These are phyloP conservation scores for Hortiboletus flavorubellus DNA, from an alignment of 768 basidiomycete genomes.

Conservation along the genomic window DNA sequence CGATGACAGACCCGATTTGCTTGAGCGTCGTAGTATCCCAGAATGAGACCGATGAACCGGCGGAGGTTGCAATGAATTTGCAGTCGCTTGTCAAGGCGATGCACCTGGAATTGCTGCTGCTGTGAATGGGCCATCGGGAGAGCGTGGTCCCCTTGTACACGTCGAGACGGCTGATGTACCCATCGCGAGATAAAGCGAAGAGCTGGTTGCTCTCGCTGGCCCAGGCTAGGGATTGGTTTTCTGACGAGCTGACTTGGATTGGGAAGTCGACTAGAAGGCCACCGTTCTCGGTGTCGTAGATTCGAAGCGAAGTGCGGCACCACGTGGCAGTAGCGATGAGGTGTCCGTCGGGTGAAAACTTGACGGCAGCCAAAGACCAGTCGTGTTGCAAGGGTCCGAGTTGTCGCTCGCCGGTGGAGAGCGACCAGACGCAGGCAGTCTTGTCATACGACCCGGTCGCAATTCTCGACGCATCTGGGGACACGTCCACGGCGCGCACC, in stretches of 20 bases:
- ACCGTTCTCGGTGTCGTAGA: conserved; percentile 2
- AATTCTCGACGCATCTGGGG: not conserved
- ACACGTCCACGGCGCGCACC: conserved; percentile 7
- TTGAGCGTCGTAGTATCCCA: conserved; percentile 7
- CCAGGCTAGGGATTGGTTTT: conserved; percentile 13
- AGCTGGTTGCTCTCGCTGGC: conserved; percentile 2
- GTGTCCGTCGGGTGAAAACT: conserved; percentile 8
- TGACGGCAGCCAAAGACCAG: conserved; percentile 7
- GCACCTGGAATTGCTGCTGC: not conserved
- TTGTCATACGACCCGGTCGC: conserved; percentile 8
- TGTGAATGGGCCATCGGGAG: conserved; percentile 2
- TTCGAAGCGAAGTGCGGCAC: not conserved
- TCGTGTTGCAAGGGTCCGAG: not conserved
- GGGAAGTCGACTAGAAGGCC: not conserved
- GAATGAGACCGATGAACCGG: conserved; percentile 4
- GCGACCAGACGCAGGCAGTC: conserved; percentile 7
- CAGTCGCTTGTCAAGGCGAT: conserved; percentile 3
- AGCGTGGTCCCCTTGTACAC: not conserved
- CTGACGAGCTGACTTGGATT: not conserved
- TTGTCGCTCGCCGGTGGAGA: not conserved
- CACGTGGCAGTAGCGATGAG: conserved; percentile 6
- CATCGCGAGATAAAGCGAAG: conserved; percentile 3
- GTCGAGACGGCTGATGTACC: conserved; percentile 3
- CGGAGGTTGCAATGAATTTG: conserved; percentile 4
- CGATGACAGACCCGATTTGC: conserved; percentile 7